Evolutionary conservation across 106 monocot genomes (phyloP), one percentile per base, ranked within the genome.

Genomic region (Dendrobium nobile): DNA sequence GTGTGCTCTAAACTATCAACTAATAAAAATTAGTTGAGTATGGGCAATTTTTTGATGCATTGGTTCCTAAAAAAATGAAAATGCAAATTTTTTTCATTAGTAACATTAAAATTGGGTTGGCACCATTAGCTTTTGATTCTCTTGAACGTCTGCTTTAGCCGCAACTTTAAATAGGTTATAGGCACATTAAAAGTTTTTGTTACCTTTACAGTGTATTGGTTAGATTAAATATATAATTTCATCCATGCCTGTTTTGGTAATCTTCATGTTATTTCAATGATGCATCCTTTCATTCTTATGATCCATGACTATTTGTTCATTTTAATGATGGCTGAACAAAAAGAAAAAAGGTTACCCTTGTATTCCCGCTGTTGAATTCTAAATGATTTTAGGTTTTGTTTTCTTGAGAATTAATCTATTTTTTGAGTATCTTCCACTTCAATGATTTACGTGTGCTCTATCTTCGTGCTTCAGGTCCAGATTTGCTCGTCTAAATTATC

Each of bases 401-500:
- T 16, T 70, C 37, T 70, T 70, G 2, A 16, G 15, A 70, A 70
- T 70, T 13, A 37, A 74, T 74, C 19, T 44, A 8, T 42, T 70
- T 44, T 43, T 43, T n/a, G 20, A 44, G 20, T 37, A 20, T 74
- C 43, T 43, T 42, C 41, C 43, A 74, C 7, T 74, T 17, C 26
- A 47, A 41, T 74, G 42, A 74, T 74, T 76, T 70, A 54, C 41
- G 26, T 42, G 54, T n/a, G 5, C 75, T 74, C 37, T 77, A 5
- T 9, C 51, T 77, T 75, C 51, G 31, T 79, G 18, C 27, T 79
- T 54, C 86, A 96, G 96, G 79, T 96, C 96, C 24, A 84, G 84
- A 16, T 96, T 91, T 84, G 82, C 88, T 65, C 93, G 96, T 42
- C 84, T 96, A 83, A 86, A 96, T 86, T 96, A 87, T 80, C 84